Base-by-base conservation (phyloP, 2,329 filamentous ascomycete genomes). In the Aspergillus calidoustus region DNA sequence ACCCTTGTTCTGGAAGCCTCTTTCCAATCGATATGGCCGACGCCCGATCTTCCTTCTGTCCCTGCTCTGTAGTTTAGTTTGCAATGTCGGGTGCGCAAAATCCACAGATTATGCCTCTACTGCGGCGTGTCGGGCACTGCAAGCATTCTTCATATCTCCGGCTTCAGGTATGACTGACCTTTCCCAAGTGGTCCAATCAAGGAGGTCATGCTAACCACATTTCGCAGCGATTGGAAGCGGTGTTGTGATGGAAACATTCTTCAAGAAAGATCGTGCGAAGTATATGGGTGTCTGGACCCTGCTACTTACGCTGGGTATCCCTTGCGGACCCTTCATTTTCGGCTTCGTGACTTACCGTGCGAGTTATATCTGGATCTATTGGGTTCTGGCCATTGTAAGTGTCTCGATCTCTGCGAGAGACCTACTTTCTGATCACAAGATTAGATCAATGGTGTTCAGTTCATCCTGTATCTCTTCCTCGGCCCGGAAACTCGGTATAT, bases 321-420 rank as follows among this genome's bases (percentile, higher is more conserved):
- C 81, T 1, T 63, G 77, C 23, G 73, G 72, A 11, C 74, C 74
- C 1, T 72, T 76, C 19, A 74, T 77, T 23, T 73, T 76, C 30
- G 74, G 74, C 0, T 76, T 76, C n/a, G 84, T 87, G 0, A 79
- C 82, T 0, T 75, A 83, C 59, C 78, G 82, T 9, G 80, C 83
- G 15, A 81, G 82, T 0, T 87, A 84, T 59, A 78, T 82, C 17
- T 87, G 85, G 85, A 86, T 87, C 28, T 87, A 84, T 71, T 87
- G 82, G 80, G 79, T 83, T 23, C 73, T 87, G 23, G 83, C 84
- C 1, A 87, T 87, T 46, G 82, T 84, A n/a, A 47, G 58, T 52
- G 64, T 17, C 22, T 28, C 19, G 6, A 44, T 17, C 28, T 22
- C 11, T 3, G 22, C 25, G 17, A 6, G 4, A 2, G 23, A 7